Evolutionary conservation across 805 yeast genomes (phyloP).

Genomic region (Debaryomyces castellii): DNA sequence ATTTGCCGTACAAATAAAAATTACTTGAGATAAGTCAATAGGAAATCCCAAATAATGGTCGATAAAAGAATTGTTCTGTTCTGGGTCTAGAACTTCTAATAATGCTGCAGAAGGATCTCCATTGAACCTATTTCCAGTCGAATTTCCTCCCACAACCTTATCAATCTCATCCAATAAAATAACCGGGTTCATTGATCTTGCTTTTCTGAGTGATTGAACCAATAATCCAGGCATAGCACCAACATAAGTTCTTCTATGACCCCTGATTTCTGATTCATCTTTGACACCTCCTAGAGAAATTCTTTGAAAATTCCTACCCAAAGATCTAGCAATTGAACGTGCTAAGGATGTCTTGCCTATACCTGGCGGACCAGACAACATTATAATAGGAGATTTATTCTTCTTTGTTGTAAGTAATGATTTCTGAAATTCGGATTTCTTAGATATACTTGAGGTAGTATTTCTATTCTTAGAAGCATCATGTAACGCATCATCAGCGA

Average conservation of each 20-base stretch:
- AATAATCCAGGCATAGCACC: conserved; percentile 91
- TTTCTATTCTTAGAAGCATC: conserved; percentile 20
- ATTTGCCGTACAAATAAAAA: conserved; percentile 86
- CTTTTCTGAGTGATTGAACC: conserved; percentile 72
- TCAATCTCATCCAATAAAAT: conserved; percentile 84
- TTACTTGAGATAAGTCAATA: conserved; percentile 74
- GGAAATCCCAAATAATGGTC: conserved; percentile 89
- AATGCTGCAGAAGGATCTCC: conserved; percentile 93
- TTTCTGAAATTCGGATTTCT: conserved; percentile 6
- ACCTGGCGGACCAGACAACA: conserved; percentile 91
- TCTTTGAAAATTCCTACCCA: conserved; percentile 74
- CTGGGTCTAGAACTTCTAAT: conserved; percentile 87
- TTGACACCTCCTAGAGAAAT: conserved; percentile 84
- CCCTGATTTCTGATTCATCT: conserved; percentile 87
- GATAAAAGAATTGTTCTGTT: conserved; percentile 71
- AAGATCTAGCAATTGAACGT: conserved; percentile 70
- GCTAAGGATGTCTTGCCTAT: conserved; percentile 91
- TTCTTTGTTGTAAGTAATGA: conserved; percentile 24
- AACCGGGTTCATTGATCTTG: conserved; percentile 79
- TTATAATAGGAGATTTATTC: conserved; percentile 67
- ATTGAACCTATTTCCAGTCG: conserved; percentile 45
- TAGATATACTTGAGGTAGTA: conserved; percentile 12
- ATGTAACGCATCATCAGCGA: conserved; percentile 29
- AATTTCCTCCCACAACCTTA: conserved; percentile 61
- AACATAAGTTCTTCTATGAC: conserved; percentile 87